Conservation (phyloP, 2,329 filamentous ascomycete genomes). For the Thielaviopsis populi region DNA sequence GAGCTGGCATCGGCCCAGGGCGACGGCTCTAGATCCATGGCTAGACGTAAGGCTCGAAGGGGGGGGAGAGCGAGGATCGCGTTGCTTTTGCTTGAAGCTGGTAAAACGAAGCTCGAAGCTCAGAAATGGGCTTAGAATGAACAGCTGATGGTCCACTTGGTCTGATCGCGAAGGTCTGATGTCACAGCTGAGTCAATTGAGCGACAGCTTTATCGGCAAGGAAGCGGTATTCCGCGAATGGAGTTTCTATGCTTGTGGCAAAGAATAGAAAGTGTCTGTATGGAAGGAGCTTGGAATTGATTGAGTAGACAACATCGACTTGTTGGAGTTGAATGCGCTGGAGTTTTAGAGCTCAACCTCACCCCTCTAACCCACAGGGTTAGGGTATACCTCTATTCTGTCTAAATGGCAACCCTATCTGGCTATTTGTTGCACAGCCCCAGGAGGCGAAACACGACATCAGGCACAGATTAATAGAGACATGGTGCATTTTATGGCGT, state of each 20-base stretch:
- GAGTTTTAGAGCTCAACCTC: slow-evolving; percentile 6
- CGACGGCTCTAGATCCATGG: slow-evolving; percentile 38
- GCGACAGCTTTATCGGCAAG: neutral
- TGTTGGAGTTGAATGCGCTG: slow-evolving; percentile 1
- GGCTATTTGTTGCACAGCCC: neutral
- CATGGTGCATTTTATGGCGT: neutral
- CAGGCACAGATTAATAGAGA: neutral
- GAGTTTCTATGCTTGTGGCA: neutral
- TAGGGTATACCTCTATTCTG: neutral
- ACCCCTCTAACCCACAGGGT: slow-evolving; percentile 9
- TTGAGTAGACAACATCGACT: neutral
- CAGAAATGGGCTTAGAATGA: neutral
- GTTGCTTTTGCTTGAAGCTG: neutral
- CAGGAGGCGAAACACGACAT: neutral
- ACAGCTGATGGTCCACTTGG: neutral
- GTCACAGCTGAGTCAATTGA: neutral
- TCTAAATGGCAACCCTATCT: slow-evolving; percentile 8
- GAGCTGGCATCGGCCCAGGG: slow-evolving; percentile 37
- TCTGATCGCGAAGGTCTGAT: neutral
- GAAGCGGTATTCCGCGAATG: neutral
- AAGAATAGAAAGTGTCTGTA: neutral
- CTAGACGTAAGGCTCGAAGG: slow-evolving; percentile 9
- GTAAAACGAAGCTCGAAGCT: neutral
- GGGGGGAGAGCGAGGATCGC: too few relatives aligned
- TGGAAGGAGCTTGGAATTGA: neutral